phyloP scores from a whole-genome alignment of 2,329 filamentous ascomycete genomes.

The Capronia coronata region DNA sequence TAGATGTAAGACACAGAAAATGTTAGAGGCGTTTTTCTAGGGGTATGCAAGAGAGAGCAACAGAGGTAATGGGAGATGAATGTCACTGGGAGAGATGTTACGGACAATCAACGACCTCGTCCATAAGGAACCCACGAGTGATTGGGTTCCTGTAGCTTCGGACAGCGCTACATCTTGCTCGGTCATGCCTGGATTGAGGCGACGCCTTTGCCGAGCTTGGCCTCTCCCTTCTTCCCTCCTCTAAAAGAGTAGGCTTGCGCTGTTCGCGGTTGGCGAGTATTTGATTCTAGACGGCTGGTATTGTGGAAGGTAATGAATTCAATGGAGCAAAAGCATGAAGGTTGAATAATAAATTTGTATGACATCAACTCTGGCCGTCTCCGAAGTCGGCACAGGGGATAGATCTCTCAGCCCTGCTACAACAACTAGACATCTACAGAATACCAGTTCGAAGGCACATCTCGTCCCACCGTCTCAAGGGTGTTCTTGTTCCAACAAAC shows the following conservation, averaged over 20 bases:
- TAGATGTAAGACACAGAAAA: constrained; percentile 31
- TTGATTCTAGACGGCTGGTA: no score
- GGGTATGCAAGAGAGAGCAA: not conserved
- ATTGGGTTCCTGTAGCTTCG: constrained; percentile 15
- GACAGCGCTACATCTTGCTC: constrained; percentile 21
- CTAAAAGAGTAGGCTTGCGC: not conserved
- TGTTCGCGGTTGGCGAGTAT: not conserved
- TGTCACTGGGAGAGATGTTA: not conserved
- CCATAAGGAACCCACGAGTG: constrained; percentile 39
- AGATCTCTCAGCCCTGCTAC: no score
- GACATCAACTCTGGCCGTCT: no score
- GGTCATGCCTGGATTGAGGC: constrained; percentile 13
- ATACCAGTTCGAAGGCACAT: no score
- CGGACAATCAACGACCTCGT: constrained; percentile 36
- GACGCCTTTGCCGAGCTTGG: not conserved
- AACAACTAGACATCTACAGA: no score
- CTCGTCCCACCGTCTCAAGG: no score
- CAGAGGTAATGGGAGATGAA: constrained; percentile 29
- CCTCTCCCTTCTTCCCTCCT: not conserved
- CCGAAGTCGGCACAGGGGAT: not conserved
- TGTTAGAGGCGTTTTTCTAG: no score
- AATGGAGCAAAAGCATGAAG: not conserved
- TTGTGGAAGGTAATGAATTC: no score
- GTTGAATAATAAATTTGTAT: not conserved
- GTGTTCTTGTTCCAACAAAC: no score